These are phyloP conservation scores for Nakaseomyces nivariensis DNA, from an alignment of 1,139 yeast species.

Conservation along the genomic window DNA sequence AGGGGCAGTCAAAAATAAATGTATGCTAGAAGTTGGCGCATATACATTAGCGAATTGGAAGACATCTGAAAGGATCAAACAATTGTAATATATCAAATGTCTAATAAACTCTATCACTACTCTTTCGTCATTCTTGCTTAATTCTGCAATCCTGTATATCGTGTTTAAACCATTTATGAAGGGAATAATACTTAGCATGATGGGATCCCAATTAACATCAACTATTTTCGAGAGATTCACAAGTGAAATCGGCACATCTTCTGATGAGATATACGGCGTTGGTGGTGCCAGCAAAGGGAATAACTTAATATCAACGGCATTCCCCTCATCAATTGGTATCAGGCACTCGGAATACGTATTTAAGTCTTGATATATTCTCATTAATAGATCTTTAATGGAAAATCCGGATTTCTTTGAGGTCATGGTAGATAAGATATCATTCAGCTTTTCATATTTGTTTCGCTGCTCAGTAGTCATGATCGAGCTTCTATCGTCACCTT, in stretches of 20 bases:
- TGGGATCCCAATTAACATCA: too few relatives aligned
- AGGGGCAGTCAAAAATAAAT: conserved; percentile 52
- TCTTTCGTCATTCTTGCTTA: conserved; percentile 73
- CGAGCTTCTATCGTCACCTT: too few relatives aligned
- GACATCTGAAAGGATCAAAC: conserved; percentile 72
- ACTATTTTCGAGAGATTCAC: too few relatives aligned
- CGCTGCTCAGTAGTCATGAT: too few relatives aligned
- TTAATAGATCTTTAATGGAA: conserved; percentile 52
- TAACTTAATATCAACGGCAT: conserved; percentile 82
- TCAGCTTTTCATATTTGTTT: too few relatives aligned
- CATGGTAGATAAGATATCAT: too few relatives aligned
- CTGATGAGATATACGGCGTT: too few relatives aligned
- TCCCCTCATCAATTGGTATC: conserved; percentile 84
- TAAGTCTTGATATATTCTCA: conserved; percentile 84
- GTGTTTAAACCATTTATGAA: conserved; percentile 67
- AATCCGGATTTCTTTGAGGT: conserved; percentile 27
- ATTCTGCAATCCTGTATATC: conserved; percentile 60
- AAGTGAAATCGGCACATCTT: too few relatives aligned
- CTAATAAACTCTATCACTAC: conserved; percentile 82
- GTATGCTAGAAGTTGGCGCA: conserved; percentile 77
- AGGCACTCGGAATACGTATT: conserved; percentile 93
- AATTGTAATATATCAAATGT: conserved; percentile 81
- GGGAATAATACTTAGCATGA: too few relatives aligned
- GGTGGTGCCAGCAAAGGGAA: conserved; percentile 62
- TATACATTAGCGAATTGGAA: conserved; percentile 84